These are phyloP conservation scores for Candida maesae DNA, from an alignment of 805 yeast species.

Conservation along the genomic window DNA sequence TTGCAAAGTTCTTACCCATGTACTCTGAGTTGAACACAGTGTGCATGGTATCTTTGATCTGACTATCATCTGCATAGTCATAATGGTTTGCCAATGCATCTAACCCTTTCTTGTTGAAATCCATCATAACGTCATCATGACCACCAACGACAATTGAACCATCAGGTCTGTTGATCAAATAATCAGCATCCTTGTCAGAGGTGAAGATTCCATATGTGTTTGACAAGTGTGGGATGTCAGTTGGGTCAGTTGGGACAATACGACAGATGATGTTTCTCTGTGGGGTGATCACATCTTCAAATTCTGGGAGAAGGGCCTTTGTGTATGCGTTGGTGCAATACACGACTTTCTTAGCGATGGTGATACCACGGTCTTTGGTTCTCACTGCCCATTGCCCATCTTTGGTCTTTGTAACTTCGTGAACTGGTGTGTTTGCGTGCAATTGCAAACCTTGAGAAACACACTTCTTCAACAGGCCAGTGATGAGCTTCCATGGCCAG, in stretches of 20 bases:
- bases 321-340: slow-evolving; percentile 30
- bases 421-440: slow-evolving; percentile 40
- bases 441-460: slow-evolving; percentile 36
- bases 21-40: slow-evolving; percentile 26
- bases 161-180: slow-evolving; percentile 37
- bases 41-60: slow-evolving; percentile 24
- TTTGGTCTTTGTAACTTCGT: slow-evolving; percentile 20
- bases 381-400: slow-evolving; percentile 32
- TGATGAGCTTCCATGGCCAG: slow-evolving; percentile 42
- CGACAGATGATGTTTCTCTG: slow-evolving; percentile 33
- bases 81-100: slow-evolving; percentile 24
- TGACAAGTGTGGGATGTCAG: slow-evolving; percentile 32
- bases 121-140: slow-evolving; percentile 14
- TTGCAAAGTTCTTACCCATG: slow-evolving; percentile 30
- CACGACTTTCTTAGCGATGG: slow-evolving; percentile 32
- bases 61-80: slow-evolving; percentile 34
- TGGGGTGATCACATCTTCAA: slow-evolving; percentile 31
- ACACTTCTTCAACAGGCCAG: slow-evolving; percentile 29
- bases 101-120: slow-evolving; percentile 5
- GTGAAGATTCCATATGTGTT: slow-evolving; percentile 33
- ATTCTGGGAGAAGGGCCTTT: slow-evolving; percentile 32
- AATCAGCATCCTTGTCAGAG: slow-evolving; percentile 28
- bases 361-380: slow-evolving; percentile 30
- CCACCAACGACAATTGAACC: slow-evolving; percentile 37
- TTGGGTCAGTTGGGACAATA: slow-evolving; percentile 25